Conservation (phyloP, 306 rosid species). For the Cucurbita argyrosperma region DNA sequence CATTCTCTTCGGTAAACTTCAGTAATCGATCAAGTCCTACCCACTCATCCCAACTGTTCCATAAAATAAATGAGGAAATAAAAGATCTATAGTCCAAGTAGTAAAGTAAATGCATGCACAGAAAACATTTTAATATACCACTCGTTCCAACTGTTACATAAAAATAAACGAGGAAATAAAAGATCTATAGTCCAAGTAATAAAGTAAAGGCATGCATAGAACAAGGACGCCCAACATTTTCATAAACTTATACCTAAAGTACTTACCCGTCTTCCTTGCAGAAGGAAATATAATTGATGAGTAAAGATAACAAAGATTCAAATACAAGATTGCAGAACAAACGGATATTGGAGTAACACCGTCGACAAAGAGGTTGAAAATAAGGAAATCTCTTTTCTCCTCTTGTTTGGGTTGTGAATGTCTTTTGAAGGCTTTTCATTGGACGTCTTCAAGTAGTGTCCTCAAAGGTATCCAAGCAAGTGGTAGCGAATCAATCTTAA, state of each 20-base stretch:
- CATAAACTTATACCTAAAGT: background rate
- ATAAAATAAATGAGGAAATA: background rate
- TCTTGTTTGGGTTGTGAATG: background rate
- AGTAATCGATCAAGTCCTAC: conserved; percentile 41
- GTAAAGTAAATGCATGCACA: background rate
- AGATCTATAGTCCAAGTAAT: background rate
- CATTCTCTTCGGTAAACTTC: conserved; percentile 50
- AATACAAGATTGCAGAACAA: background rate
- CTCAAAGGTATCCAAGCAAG: background rate
- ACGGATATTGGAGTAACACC: background rate
- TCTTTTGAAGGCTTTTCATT: background rate
- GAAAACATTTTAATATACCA: conserved; percentile 20
- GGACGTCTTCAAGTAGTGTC: background rate
- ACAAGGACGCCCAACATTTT: background rate
- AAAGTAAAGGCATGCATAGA: background rate
- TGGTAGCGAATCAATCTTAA: background rate
- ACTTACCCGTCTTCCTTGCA: background rate
- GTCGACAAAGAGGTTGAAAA: background rate
- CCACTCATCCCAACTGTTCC: conserved; percentile 94
- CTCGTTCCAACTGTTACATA: conserved; percentile 70
- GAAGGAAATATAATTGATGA: background rate
- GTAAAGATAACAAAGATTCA: background rate
- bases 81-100: background rate
- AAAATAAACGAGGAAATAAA: background rate
- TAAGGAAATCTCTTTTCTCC: background rate